These are phyloP conservation scores for Pleurozium schreberi DNA, from an alignment of 225 moss, liverwort and hornwort genomes.

Conservation along the genomic window DNA sequence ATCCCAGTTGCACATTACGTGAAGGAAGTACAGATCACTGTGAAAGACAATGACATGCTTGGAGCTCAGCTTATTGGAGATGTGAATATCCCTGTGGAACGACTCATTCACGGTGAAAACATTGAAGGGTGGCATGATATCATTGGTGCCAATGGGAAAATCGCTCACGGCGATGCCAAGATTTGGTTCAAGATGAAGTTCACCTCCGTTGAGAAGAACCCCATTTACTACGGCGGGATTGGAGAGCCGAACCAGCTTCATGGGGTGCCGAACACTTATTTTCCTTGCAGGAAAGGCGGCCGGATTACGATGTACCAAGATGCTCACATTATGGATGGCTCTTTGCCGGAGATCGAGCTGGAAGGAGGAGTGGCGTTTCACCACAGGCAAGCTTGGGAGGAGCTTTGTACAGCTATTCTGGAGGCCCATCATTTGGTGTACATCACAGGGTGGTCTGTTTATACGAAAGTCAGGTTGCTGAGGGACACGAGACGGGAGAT, in stretches of 20 bases:
- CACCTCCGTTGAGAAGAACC: slow-evolving; percentile 39
- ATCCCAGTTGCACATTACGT: slow-evolving; percentile 73
- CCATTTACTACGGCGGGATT: slow-evolving; percentile 35
- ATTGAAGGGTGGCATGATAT: slow-evolving; percentile 67
- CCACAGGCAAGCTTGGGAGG: slow-evolving; percentile 69
- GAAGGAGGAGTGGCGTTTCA: slow-evolving; percentile 49
- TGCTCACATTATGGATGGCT: slow-evolving; percentile 67
- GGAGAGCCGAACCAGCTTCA: slow-evolving; percentile 58
- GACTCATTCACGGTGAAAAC: slow-evolving; percentile 4
- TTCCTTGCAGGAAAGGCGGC: slow-evolving; percentile 63
- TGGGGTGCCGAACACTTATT: slow-evolving; percentile 71
- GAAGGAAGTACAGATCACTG: slow-evolving; percentile 35
- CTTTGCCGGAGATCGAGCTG: slow-evolving; percentile 48
- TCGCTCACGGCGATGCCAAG: slow-evolving; percentile 19
- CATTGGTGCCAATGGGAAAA: slow-evolving; percentile 26
- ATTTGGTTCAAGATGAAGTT: slow-evolving; percentile 45
- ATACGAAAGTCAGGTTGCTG: slow-evolving; percentile 52
- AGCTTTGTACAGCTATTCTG: slow-evolving; percentile 65
- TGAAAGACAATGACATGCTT: slow-evolving; percentile 76
- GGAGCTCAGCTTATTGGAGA: slow-evolving; percentile 74
- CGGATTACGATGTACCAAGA: slow-evolving; percentile 60
- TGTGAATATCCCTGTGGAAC: slow-evolving; percentile 38
- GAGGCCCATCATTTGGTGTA: slow-evolving; percentile 84
- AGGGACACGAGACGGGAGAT: slow-evolving; percentile 46
- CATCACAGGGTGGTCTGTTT: slow-evolving; percentile 85